Conservation (phyloP, 2,329 filamentous ascomycete species). For the Colletotrichum sp. region DNA sequence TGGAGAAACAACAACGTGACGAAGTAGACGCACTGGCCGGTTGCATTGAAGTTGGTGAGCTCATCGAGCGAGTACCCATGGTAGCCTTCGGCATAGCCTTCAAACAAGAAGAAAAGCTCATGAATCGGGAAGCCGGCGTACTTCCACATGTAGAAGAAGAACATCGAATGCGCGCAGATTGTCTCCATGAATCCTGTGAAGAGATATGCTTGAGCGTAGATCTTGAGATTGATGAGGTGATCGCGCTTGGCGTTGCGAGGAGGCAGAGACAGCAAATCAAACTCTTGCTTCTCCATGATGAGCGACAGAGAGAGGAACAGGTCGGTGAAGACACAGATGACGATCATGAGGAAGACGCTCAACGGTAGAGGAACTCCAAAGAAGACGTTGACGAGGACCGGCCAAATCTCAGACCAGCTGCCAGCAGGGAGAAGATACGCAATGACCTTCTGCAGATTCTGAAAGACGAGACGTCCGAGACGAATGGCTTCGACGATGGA, state of each 20-base stretch:
- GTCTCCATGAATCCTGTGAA: neutral
- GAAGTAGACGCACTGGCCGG: neutral
- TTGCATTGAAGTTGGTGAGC: neutral
- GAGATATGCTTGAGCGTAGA: neutral
- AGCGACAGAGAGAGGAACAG: neutral
- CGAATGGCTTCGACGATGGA: neutral
- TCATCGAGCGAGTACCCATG: neutral
- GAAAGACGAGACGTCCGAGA: neutral
- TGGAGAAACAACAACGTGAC: neutral
- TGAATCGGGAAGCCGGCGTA: neutral
- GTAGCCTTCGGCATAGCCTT: neutral
- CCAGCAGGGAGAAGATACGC: neutral
- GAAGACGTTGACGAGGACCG: neutral
- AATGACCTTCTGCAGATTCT: neutral
- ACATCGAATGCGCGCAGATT: neutral
- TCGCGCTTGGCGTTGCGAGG: neutral
- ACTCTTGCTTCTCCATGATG: neutral
- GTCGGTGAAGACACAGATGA: neutral
- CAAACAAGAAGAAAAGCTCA: neutral
- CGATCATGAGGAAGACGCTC: neutral
- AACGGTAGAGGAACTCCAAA: rapidly evolving
- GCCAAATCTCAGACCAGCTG: neutral
- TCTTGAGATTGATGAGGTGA: neutral
- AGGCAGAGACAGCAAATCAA: rapidly evolving
- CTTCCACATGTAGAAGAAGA: neutral